Base-by-base conservation (phyloP, 225 moss, liverwort and hornwort species). In the Takakia lepidozioides region DNA sequence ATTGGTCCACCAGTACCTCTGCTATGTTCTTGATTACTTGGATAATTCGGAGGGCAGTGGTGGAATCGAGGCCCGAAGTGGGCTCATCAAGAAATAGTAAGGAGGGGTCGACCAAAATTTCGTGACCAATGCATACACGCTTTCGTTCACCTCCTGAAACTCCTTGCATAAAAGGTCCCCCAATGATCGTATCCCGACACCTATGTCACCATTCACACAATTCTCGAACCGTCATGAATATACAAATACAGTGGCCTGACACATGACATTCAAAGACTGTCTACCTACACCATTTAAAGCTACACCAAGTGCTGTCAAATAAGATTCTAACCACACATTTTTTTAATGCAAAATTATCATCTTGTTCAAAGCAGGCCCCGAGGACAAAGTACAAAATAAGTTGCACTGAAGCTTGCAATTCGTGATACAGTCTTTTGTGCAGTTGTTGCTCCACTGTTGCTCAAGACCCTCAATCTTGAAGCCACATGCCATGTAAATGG, bases 71-170 rank as follows among this genome's bases (percentile, higher is more conserved):
- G 50, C 87, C 87, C 0, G 84, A 84, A 2, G 87, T 87, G 1
- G 87, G 87, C 36, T 87, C 87, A 25, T 87, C 87, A 24, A 87
- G 59, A 15, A 84, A 84, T 46, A 87, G 41, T 45, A 83, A 21
- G 25, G 84, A 87, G 19, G 87, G 87, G 48, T 81, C 80, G 6
- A 78, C 77, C 21, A 87, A 60, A 25, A 87, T 70, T 25, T 84
- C 87, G 29, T 84, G 84, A 14, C 80, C 87, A 7, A 87, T 81
- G 52, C 74, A 60, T 25, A 87, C 87, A n/a, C 87, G 87, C 63
- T 81, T 87, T 39, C 87, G 49, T 54, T 87, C 87, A 48, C 87
- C 87, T 19, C 87, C 87, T 0, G 87, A 87, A 39, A 87, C 57
- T 13, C 87, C 87, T 47, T 81, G 60, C 2, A 74, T 56, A 45